Base-by-base conservation (phyloP, 2,329 filamentous ascomycete species). In the Aspergillus sp. region DNA sequence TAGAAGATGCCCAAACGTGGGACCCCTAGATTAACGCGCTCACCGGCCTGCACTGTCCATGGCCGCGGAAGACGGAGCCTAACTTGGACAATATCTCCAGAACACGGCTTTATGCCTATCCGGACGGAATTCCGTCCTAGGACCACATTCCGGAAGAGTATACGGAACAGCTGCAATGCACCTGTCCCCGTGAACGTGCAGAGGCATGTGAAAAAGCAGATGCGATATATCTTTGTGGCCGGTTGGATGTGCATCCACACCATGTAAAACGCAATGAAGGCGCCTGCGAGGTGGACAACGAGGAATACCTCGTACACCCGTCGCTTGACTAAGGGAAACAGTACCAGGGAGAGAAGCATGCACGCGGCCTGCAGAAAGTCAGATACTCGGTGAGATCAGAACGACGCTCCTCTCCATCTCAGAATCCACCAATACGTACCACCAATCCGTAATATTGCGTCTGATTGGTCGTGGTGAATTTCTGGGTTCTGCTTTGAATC, bases 1-100 rank as follows among this genome's bases (percentile, higher is more conserved):
- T 61, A 64, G 21, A 60, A 60, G 17, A 63, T 45, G 34, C 58
- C 59, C 11, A 60, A 40, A 45, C 25, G 13, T 7, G 56, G 58
- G 14, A 65, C 49, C 25, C 49, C 60, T 9, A 64, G 23, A 40
- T 59, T 49, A 13, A 66, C 47, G 38, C 59, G 58, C 51, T 66
- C 43, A 16, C 60, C 57, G 23, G 59, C 57, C 45, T 52, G 49
- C 7, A 63, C 50, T 20, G 36, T 53, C 57, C 50, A 63, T 29
- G 60, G 58, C n/a, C 50, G 46, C 21, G 50, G 49, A 7, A 56
- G 40, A 50, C 36, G 17, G 20, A 29, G 57, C 40, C 21, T 41
- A 3, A 61, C 46, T 38, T 50, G 34, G 10, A 57, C 38, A 19
- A 47, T 47, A 23, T 54, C 40, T 40, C 41, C 44, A 17, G 21